phyloP scores from a whole-genome alignment of 2,329 filamentous ascomycete genomes.

The Lachnellula arida region DNA sequence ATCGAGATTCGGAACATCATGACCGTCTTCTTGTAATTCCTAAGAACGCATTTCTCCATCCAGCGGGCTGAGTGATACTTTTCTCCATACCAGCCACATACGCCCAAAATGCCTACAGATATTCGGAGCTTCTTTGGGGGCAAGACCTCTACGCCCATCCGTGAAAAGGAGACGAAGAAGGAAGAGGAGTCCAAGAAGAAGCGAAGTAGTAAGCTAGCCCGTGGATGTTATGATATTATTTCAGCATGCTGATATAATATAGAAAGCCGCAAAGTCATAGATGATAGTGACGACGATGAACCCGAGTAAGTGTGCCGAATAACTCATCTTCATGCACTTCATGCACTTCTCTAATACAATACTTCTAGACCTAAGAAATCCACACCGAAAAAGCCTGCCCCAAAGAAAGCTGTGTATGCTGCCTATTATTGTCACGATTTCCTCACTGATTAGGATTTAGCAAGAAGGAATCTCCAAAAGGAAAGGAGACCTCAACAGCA shows the following conservation, averaged over 20 bases:
- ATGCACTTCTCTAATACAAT: conserved; percentile 22
- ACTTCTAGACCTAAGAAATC: conserved; percentile 35
- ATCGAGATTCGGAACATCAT: neutral
- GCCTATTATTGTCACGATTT: neutral
- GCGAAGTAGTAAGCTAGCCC: conserved; percentile 23
- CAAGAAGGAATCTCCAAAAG: conserved; percentile 30
- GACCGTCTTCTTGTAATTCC: neutral
- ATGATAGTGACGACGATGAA: conserved; percentile 79
- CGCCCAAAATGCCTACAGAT: conserved; percentile 68
- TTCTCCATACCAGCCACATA: neutral
- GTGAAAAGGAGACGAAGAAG: conserved; percentile 36
- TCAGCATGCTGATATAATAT: conserved; percentile 7
- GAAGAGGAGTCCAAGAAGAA: conserved; percentile 31
- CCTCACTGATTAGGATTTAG: conserved; percentile 8
- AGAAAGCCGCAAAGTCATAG: conserved; percentile 64
- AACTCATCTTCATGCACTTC: neutral
- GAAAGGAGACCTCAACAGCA: conserved; percentile 30
- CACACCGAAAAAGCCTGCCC: conserved; percentile 51
- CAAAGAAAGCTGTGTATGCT: conserved; percentile 53
- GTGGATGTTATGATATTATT: neutral
- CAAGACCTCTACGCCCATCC: conserved; percentile 56
- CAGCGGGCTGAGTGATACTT: neutral
- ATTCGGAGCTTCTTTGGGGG: conserved; percentile 88
- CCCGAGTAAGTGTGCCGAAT: conserved; percentile 29
- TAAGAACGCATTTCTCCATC: neutral